A percentile compares a stretch with the other conserved stretches of the same genome.
Evolutionary conservation across 257 asterid species (phyloP).

Genomic region (Salvia splendens): DNA sequence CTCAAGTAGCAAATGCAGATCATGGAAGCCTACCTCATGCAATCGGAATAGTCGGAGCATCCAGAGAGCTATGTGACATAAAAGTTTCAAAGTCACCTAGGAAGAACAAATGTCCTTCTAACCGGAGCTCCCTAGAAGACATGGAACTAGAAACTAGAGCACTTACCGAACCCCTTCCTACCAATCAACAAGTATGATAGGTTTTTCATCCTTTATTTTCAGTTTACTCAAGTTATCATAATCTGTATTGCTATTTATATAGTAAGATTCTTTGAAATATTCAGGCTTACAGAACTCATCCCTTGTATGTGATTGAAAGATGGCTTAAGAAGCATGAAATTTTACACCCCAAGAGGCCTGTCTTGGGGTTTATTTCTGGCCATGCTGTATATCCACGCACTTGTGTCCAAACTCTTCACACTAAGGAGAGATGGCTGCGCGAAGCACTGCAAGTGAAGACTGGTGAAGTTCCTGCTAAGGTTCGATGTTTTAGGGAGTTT

Average conservation of each 20-base stretch:
- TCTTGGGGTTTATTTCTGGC: conserved; percentile 84
- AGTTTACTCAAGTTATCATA: conserved; percentile 19
- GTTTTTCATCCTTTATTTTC: conserved; percentile 9
- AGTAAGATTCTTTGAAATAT: conserved; percentile 24
- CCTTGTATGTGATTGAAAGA: conserved; percentile 76
- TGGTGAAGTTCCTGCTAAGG: conserved; percentile 83
- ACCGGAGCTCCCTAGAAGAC: conserved; percentile 77
- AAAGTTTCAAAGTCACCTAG: conserved; percentile 23
- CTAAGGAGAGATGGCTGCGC: conserved; percentile 82
- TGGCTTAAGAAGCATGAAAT: conserved; percentile 86
- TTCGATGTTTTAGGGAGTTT: conserved; percentile 35
- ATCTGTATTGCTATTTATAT: conserved; percentile 13
- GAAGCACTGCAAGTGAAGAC: conserved; percentile 89
- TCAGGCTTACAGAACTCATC: conserved; percentile 93
- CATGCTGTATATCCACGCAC: conserved; percentile 90
- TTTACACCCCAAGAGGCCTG: conserved; percentile 84
- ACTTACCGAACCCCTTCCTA: conserved; percentile 94
- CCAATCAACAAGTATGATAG: conserved; percentile 79
- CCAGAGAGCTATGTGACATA: conserved; percentile 29
- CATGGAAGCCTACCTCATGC: conserved; percentile 27
- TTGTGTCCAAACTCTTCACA: conserved; percentile 76
- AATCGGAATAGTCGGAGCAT: conserved; percentile 15
- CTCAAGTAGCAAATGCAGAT: conserved; percentile 27
- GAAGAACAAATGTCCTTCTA: conserved; percentile 35
- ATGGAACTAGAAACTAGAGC: conserved; percentile 96